Conservation (phyloP, 179 eudicot genomes). For the Silene coronaria region DNA sequence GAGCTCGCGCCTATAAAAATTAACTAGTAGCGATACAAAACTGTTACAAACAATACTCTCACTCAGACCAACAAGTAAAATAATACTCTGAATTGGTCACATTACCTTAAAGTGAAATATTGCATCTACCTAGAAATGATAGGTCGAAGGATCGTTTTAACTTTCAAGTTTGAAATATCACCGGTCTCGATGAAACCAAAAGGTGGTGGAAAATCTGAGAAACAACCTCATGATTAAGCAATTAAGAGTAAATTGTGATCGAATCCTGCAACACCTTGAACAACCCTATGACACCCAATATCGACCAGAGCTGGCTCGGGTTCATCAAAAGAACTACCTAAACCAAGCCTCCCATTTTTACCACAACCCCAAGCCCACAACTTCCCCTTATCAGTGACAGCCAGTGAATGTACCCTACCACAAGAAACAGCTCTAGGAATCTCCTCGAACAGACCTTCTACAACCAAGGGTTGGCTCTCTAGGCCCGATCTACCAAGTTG, state of each 20-base stretch:
- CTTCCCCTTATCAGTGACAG: conserved; percentile 50
- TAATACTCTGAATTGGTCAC: background rate
- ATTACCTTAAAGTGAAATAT: background rate
- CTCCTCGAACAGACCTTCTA: conserved; percentile 50
- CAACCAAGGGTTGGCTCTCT: conserved; percentile 43
- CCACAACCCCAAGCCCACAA: conserved; percentile 95
- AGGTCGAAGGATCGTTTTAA: background rate
- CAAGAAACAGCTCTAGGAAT: conserved; percentile 47
- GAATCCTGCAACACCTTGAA: conserved; percentile 81
- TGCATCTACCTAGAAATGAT: background rate
- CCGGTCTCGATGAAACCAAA: background rate
- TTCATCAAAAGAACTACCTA: conserved; percentile 79
- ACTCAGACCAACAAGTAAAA: background rate
- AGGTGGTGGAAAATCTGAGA: background rate
- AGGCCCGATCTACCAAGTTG: conserved; percentile 87
- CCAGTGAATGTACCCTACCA: conserved; percentile 83
- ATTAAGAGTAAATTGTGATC: conserved; percentile 82
- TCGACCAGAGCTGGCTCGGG: conserved; percentile 64
- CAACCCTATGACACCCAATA: conserved; percentile 51
- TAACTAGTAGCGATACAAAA: background rate
- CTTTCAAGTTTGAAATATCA: background rate
- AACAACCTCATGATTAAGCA: conserved; percentile 33
- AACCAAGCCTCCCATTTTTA: conserved; percentile 85
- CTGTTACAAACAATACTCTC: background rate
- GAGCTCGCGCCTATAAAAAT: background rate